phyloP scores from a whole-genome alignment of 139 green algal species.

The Chlamydomonas sphaeroides region DNA sequence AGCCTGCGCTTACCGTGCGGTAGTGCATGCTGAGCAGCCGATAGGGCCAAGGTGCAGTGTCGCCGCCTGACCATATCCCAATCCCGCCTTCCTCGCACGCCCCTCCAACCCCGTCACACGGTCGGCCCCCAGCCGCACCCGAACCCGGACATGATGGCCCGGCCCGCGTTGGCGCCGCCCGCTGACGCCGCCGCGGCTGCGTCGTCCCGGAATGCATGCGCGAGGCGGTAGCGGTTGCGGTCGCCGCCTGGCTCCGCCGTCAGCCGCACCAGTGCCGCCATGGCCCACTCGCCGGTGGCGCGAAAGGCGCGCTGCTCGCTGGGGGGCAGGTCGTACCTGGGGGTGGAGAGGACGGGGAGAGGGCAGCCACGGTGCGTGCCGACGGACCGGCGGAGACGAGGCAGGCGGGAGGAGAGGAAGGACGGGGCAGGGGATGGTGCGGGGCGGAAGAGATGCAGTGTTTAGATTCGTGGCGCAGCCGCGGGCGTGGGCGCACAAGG shows the following conservation, averaged over 20 bases:
- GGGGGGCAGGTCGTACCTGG: constrained; percentile 29
- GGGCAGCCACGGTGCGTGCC: too few species aligned
- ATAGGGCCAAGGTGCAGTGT: too few species aligned
- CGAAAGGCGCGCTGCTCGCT: constrained; percentile 39
- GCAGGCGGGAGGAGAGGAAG: neutral
- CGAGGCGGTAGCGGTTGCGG: constrained; percentile 23
- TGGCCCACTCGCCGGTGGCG: constrained; percentile 44
- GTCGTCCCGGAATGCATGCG: neutral
- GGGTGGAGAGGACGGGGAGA: too few species aligned
- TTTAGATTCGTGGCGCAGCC: neutral
- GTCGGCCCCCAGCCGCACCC: constrained; percentile 1
- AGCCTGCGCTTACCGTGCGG: too few species aligned
- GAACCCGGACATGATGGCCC: constrained; percentile 5
- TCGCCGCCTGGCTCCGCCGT: constrained; percentile 32
- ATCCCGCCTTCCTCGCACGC: too few species aligned
- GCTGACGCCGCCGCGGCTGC: neutral
- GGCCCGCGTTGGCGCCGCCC: neutral
- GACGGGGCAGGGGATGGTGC: neutral
- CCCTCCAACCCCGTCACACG: neutral
- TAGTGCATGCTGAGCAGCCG: too few species aligned
- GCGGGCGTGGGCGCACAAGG: neutral
- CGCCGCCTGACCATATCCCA: too few species aligned
- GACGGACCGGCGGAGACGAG: too few species aligned
- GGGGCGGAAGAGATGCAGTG: too few species aligned
- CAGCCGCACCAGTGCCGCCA: constrained; percentile 46